Evolutionary conservation across 2,329 filamentous ascomycete genomes (phyloP).

Genomic region (Chrysoporthe puriensis): DNA sequence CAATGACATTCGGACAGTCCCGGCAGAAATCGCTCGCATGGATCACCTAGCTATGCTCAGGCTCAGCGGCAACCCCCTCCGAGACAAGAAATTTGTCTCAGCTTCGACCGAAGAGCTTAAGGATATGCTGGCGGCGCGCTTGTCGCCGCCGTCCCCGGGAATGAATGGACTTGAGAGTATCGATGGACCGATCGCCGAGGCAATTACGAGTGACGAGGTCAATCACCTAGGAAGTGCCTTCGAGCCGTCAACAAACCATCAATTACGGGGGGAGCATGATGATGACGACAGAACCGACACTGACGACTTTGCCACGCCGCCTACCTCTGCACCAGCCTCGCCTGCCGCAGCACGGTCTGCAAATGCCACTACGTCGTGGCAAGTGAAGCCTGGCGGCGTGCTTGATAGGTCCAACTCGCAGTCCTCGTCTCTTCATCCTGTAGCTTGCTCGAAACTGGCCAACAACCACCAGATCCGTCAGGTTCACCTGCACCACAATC

Average conservation of each 20-base stretch:
- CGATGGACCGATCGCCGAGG: conserved; percentile 28
- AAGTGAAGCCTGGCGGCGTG: conserved; percentile 61
- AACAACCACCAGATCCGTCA: conserved; percentile 55
- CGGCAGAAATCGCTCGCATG: conserved; percentile 80
- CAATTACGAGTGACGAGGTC: conserved; percentile 23
- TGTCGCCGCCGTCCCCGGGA: conserved; percentile 60
- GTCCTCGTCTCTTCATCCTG: conserved; percentile 61
- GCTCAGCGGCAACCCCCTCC: conserved; percentile 85
- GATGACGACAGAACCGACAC: conserved; percentile 55
- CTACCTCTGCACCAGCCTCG: conserved; percentile 56
- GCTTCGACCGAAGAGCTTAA: conserved; percentile 84
- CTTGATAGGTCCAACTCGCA: conserved; percentile 73
- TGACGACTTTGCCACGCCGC: conserved; percentile 62
- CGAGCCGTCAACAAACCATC: conserved; percentile 13
- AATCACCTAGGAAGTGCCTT: conserved; percentile 19
- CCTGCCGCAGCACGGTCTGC: conserved; percentile 53
- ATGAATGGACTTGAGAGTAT: conserved; percentile 36
- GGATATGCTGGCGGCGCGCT: conserved; percentile 66
- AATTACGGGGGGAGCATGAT: conserved; percentile 36
- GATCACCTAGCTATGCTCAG: conserved; percentile 73
- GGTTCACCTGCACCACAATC: conserved; percentile 77
- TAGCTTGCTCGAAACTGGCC: conserved; percentile 59
- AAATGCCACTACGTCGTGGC: conserved; percentile 53
- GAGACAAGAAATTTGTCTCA: conserved; percentile 83
- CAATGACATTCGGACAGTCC: conserved; percentile 79